Evolutionary conservation across 1,139 yeast genomes (phyloP).

Genomic region (Pichia sp.): DNA sequence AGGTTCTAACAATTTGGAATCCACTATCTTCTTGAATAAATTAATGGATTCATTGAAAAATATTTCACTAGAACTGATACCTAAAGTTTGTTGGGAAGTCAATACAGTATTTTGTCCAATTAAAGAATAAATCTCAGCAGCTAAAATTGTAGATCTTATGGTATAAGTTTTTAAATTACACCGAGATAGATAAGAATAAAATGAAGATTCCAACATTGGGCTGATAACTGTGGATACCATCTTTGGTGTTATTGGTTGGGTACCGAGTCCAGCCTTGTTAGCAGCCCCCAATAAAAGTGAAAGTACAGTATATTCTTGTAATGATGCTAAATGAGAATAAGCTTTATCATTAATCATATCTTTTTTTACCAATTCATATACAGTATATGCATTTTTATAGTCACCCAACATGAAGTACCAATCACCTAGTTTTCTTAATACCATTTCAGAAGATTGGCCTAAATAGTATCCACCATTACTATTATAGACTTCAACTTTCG

Average conservation of each 20-base stretch:
- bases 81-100: background rate
- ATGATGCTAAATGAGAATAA: slow-evolving; percentile 75
- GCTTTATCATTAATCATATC: slow-evolving; percentile 77
- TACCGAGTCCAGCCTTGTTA: slow-evolving; percentile 30
- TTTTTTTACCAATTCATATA: slow-evolving; percentile 75
- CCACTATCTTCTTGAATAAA: slow-evolving; percentile 40
- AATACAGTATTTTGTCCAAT: slow-evolving; percentile 27
- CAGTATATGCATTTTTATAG: slow-evolving; percentile 75
- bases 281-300: slow-evolving; percentile 62
- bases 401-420: slow-evolving; percentile 88
- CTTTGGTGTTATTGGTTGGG: slow-evolving; percentile 36
- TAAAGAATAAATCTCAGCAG: slow-evolving; percentile 41
- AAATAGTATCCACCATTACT: slow-evolving; percentile 39
- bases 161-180: slow-evolving; percentile 59
- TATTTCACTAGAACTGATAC: slow-evolving; percentile 22
- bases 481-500: slow-evolving; percentile 17
- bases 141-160: slow-evolving; percentile 39
- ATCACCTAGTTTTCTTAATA: slow-evolving; percentile 78
- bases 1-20: slow-evolving; percentile 36
- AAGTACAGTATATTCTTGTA: slow-evolving; percentile 81
- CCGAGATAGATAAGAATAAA: slow-evolving; percentile 56
- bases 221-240: slow-evolving; percentile 55
- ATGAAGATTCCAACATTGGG: slow-evolving; percentile 62
- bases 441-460: slow-evolving; percentile 63
- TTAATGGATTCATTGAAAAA: slow-evolving; percentile 46